Percentiles rank a stretch among this genome's conserved stretches.
Evolutionary conservation across 140 eudicot genomes (phyloP).

Genomic region (Ambrosia hybrid): DNA sequence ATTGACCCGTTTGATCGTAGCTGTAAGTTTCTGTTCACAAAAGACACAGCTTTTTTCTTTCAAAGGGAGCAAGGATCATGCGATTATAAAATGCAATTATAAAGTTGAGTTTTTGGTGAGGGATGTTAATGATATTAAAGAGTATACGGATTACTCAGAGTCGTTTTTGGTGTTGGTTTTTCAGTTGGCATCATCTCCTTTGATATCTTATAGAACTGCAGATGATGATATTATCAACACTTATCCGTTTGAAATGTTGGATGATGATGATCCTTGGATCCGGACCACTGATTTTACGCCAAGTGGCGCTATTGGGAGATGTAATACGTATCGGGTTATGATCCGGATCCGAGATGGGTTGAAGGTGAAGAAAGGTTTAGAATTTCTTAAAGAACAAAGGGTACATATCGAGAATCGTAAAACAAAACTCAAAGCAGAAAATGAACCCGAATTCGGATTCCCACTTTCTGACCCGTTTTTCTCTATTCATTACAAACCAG

Average conservation of each 20-base stretch:
- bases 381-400: conserved; percentile 49
- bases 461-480: conserved; percentile 48
- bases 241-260: conserved; percentile 72
- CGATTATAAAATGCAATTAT: conserved; percentile 62
- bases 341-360: conserved; percentile 57
- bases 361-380: conserved; percentile 50
- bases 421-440: conserved; percentile 32
- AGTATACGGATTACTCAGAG: conserved; percentile 29
- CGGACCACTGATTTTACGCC: conserved; percentile 84
- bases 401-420: conserved; percentile 30
- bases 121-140: conserved; percentile 50
- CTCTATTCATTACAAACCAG: conserved; percentile 49
- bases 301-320: conserved; percentile 92
- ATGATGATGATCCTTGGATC: conserved; percentile 98
- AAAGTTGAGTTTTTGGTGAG: conserved; percentile 68
- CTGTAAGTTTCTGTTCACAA: conserved; percentile 58
- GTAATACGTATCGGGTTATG: conserved; percentile 59
- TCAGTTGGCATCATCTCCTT: conserved; percentile 71
- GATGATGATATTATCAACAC: conserved; percentile 74
- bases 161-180: conserved; percentile 36
- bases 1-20: conserved; percentile 78
- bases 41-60: conserved; percentile 64
- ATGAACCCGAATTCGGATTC: conserved; percentile 68
- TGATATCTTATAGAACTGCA: conserved; percentile 72
- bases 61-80: conserved; percentile 34